Conservation (phyloP, 2,329 filamentous ascomycete genomes). For the Botrytis sinoallii region DNA sequence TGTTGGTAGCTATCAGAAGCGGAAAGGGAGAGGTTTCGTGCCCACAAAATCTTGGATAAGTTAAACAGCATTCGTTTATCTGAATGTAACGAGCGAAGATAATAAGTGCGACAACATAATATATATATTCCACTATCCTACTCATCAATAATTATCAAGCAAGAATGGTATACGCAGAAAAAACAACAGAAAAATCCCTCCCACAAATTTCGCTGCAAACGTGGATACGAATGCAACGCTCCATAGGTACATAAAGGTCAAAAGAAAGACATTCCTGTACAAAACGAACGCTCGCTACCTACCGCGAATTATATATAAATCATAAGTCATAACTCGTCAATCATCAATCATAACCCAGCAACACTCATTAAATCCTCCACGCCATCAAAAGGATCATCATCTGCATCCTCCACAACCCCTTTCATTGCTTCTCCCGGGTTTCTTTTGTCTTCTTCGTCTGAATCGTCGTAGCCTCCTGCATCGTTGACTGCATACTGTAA, state of each 20-base stretch:
- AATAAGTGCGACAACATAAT: not conserved
- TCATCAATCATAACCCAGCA: conserved; percentile 9
- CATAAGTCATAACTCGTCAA: not conserved
- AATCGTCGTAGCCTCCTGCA: not conserved
- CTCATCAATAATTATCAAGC: not conserved
- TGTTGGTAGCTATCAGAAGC: not conserved
- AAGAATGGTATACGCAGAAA: conserved; percentile 13
- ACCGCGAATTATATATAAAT: not conserved
- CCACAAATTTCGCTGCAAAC: not conserved
- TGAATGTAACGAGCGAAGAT: not conserved
- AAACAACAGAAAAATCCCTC: not conserved
- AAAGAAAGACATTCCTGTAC: not conserved
- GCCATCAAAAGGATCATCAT: conserved; percentile 10
- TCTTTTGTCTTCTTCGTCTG: not conserved
- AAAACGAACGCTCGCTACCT: not conserved
- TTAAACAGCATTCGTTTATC: not conserved
- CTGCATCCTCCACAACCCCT: not conserved
- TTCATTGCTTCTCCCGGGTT: not conserved
- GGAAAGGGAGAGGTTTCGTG: not conserved
- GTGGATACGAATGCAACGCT: not conserved
- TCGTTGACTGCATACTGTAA: conserved; percentile 5
- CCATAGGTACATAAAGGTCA: not conserved
- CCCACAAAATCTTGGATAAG: not conserved
- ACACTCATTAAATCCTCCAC: conserved; percentile 19
- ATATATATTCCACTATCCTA: not conserved